Conservation (phyloP, 2,329 filamentous ascomycete species). For the Pezicula radicicola region DNA sequence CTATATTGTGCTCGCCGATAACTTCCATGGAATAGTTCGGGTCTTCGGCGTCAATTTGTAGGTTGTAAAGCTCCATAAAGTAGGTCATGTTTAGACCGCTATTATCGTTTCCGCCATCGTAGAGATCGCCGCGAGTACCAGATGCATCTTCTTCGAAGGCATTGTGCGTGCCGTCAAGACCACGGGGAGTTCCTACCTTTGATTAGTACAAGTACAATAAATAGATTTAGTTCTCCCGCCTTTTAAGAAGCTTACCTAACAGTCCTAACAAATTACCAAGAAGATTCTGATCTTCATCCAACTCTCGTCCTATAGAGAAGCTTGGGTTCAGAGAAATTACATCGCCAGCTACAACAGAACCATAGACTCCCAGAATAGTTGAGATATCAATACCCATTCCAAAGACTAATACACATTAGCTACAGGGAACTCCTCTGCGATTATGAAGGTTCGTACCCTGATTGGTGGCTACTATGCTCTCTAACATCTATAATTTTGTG, state of each 20-base stretch:
- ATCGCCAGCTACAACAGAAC: conserved; percentile 38
- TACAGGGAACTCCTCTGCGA: not conserved
- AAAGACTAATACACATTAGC: conserved; percentile 31
- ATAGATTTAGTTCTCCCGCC: not conserved
- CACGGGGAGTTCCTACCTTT: conserved; percentile 7
- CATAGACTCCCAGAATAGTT: conserved; percentile 34
- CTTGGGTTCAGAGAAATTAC: conserved; percentile 38
- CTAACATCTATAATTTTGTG: not conserved
- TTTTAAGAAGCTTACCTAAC: not conserved
- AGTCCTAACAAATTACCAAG: not conserved
- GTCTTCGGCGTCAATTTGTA: not conserved
- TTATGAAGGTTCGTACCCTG: not conserved
- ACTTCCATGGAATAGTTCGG: conserved; percentile 13
- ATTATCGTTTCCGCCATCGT: conserved; percentile 40
- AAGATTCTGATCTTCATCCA: not conserved
- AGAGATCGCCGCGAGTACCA: conserved; percentile 18
- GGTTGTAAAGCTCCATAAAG: conserved; percentile 43
- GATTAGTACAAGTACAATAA: not conserved
- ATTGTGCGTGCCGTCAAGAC: conserved; percentile 20
- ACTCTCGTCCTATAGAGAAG: conserved; percentile 35
- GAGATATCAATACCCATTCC: conserved; percentile 37
- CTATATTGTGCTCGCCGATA: not conserved
- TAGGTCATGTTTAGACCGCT: conserved; percentile 46
- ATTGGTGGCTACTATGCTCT: not conserved
- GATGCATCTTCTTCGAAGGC: conserved; percentile 20